Conservation (phyloP, 805 yeast genomes). For the Nakazawaea wyomingensis region DNA sequence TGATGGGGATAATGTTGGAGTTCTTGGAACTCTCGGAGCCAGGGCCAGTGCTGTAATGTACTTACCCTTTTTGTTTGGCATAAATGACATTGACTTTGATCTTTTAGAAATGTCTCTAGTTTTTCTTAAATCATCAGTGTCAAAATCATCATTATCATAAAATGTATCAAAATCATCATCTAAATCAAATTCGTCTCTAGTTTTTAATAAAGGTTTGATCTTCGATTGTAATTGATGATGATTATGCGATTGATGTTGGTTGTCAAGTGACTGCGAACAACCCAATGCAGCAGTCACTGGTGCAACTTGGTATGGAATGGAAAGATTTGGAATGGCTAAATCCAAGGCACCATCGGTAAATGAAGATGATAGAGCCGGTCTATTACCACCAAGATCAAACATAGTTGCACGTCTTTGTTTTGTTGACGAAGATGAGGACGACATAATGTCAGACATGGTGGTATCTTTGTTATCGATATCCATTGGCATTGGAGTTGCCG, state of each 20-base stretch:
- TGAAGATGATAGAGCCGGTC: slow-evolving; percentile 23
- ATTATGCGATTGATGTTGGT: neutral
- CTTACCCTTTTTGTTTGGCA: slow-evolving; percentile 45
- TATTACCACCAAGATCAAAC: slow-evolving; percentile 43
- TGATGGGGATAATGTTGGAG: slow-evolving; percentile 51
- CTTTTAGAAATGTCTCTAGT: slow-evolving; percentile 38
- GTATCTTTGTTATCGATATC: neutral
- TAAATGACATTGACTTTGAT: slow-evolving; percentile 61
- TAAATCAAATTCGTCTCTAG: slow-evolving; percentile 35
- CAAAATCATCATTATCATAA: slow-evolving; percentile 31
- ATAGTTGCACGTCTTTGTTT: slow-evolving; percentile 49
- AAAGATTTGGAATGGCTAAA: slow-evolving; percentile 25
- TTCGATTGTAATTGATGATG: neutral
- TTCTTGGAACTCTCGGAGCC: slow-evolving; percentile 72
- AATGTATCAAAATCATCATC: slow-evolving; percentile 21
- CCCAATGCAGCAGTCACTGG: slow-evolving; percentile 71
- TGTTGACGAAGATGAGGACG: neutral
- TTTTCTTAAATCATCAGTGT: slow-evolving; percentile 31
- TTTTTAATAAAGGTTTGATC: slow-evolving; percentile 6
- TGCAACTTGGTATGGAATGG: slow-evolving; percentile 69
- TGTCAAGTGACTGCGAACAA: neutral
- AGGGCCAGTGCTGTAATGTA: slow-evolving; percentile 75
- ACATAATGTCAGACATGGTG: neutral
- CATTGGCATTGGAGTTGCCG: slow-evolving; percentile 13
- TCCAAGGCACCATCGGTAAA: slow-evolving; percentile 6